Evolutionary conservation across 352 stramenopile species (phyloP).

Genomic region (Phytophthora capsici): DNA sequence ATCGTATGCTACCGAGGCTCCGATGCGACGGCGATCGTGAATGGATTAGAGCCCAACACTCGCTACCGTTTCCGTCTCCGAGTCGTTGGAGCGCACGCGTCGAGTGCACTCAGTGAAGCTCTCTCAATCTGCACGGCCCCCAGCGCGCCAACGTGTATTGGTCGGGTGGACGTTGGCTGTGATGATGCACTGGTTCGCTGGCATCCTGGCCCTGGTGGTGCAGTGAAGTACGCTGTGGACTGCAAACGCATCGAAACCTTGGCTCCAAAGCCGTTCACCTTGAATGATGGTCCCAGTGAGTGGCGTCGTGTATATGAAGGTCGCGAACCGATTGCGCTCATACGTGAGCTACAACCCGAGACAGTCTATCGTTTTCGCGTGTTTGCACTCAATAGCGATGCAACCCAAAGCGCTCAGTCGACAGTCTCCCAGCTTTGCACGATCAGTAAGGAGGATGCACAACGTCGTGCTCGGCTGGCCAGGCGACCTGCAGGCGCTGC

Average conservation of each 20-base stretch:
- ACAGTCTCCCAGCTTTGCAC: constrained; percentile 85
- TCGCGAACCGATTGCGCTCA: constrained; percentile 62
- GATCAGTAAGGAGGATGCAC: constrained; percentile 66
- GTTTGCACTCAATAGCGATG: constrained; percentile 77
- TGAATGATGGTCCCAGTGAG: constrained; percentile 38
- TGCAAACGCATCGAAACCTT: constrained; percentile 75
- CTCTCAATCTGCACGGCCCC: constrained; percentile 77
- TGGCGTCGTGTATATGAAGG: constrained; percentile 88
- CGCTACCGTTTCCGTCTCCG: constrained; percentile 87
- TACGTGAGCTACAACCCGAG: constrained; percentile 74
- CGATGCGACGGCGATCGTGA: constrained; percentile 48
- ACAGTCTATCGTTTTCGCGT: constrained; percentile 88
- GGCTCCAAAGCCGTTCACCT: constrained; percentile 12
- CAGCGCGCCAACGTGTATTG: constrained; percentile 56
- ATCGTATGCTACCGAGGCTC: constrained; percentile 80
- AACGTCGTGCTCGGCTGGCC: constrained; percentile 37
- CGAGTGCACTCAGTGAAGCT: constrained; percentile 77
- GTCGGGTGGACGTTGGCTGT: constrained; percentile 60
- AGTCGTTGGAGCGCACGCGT: constrained; percentile 74
- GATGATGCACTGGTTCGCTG: constrained; percentile 75
- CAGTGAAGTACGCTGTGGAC: constrained; percentile 79
- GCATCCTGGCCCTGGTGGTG: constrained; percentile 79
- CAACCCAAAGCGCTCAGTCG: constrained; percentile 69
- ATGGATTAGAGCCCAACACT: constrained; percentile 84
- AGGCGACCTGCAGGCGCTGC: constrained; percentile 53